Conservation (phyloP, 306 rosid species). For the Malus sieversii region DNA sequence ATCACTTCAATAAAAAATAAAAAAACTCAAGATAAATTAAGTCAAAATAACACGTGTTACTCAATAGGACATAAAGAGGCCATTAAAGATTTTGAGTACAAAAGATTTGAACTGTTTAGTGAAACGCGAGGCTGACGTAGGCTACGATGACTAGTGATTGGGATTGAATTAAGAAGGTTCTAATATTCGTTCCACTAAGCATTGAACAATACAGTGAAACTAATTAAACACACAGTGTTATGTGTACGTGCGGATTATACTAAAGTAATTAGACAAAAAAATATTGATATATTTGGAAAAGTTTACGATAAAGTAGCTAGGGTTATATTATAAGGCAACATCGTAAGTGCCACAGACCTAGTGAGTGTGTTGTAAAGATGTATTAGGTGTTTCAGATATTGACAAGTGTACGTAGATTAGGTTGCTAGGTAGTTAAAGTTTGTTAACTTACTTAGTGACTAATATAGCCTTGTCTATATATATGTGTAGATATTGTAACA, state of each 20-base stretch:
- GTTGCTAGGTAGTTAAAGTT: no score
- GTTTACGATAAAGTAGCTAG: not conserved
- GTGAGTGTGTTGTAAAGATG: not conserved
- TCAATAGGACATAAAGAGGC: no score
- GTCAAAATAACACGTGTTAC: no score
- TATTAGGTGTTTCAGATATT: no score
- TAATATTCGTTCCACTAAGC: conserved; percentile 13
- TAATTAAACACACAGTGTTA: not conserved
- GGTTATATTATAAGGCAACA: not conserved
- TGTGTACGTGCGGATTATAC: not conserved
- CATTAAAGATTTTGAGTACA: no score
- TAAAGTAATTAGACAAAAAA: conserved; percentile 4
- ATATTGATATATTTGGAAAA: not conserved
- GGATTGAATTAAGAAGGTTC: conserved; percentile 22
- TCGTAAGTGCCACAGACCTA: not conserved
- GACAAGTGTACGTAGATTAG: no score
- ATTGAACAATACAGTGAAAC: not conserved
- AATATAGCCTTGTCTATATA: no score
- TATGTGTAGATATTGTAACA: no score
- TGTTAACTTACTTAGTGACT: no score
- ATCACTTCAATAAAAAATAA: no score
- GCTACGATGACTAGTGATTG: not conserved
- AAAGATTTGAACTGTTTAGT: not conserved
- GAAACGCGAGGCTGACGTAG: not conserved
- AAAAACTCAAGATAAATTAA: no score